Evolutionary conservation across 768 basidiomycete genomes (phyloP).

Genomic region (Cytidiella melzeri): DNA sequence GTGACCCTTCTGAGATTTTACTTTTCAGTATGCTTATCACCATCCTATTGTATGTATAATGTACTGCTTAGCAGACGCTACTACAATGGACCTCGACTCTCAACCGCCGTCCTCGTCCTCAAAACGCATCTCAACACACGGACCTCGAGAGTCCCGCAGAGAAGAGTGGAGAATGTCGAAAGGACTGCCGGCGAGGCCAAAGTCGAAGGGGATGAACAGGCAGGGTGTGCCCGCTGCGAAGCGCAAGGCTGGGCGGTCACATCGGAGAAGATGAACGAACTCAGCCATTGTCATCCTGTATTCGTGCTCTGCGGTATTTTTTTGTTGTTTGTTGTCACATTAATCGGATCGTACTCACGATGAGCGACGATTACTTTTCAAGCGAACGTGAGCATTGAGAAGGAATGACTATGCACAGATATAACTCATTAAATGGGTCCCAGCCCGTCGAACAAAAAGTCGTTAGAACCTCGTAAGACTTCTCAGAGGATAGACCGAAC

Average conservation of each 20-base stretch:
- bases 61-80: conserved; percentile 34
- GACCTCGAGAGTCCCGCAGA: conserved; percentile 66
- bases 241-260: conserved; percentile 64
- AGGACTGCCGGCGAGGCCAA: conserved; percentile 52
- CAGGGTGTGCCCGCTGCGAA: conserved; percentile 57
- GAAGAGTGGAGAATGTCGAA: conserved; percentile 83
- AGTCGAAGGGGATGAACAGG: conserved; percentile 53
- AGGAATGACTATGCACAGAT: too few relatives aligned
- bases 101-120: conserved; percentile 19
- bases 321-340: too few relatives aligned
- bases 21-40: neutral
- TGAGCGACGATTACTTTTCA: too few relatives aligned
- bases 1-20: neutral
- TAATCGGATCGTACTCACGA: too few relatives aligned
- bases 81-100: conserved; percentile 52
- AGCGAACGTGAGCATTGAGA: too few relatives aligned
- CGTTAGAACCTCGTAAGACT: too few relatives aligned
- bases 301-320: too few relatives aligned
- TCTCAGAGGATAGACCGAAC: too few relatives aligned
- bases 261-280: conserved; percentile 66
- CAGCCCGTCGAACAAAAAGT: too few relatives aligned
- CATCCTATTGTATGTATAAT: too few relatives aligned
- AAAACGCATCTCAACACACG: conserved; percentile 69
- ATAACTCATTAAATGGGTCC: too few relatives aligned
- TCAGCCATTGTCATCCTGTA: too few relatives aligned